A percentile compares a stretch with the other conserved stretches of the same genome.
Evolutionary conservation across 2,329 filamentous ascomycete genomes (phyloP).

Genomic region (Phaeosphaeria sp.): DNA sequence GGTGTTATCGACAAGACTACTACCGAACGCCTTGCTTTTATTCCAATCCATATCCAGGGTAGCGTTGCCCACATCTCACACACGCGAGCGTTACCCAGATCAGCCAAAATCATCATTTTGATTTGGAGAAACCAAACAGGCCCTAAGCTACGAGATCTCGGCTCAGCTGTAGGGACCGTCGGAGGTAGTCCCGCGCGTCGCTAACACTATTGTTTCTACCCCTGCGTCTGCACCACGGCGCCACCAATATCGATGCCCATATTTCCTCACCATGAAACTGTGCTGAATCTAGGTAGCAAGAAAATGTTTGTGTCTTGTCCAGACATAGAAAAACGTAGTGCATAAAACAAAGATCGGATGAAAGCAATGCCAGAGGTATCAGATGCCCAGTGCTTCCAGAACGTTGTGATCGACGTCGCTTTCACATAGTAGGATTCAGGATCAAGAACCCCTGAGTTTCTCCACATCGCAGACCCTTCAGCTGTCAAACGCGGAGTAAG

Average conservation of each 20-base stretch:
- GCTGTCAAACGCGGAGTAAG: background rate
- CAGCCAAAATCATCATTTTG: no score
- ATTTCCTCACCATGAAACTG: background rate
- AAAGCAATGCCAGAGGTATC: background rate
- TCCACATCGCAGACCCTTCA: background rate
- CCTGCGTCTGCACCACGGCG: background rate
- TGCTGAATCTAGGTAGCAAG: background rate
- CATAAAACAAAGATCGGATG: background rate
- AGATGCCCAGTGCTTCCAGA: background rate
- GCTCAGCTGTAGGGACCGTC: background rate
- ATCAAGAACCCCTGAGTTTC: background rate
- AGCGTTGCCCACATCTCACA: no score
- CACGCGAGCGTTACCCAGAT: no score
- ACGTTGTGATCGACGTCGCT: background rate
- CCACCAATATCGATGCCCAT: no score
- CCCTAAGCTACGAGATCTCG: background rate
- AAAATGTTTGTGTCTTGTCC: background rate
- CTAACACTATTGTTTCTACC: background rate
- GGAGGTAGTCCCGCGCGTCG: background rate
- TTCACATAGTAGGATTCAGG: background rate
- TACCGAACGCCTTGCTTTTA: no score
- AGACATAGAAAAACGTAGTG: background rate
- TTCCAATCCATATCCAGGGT: no score
- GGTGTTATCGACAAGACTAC: no score
- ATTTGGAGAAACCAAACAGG: no score